These are phyloP conservation scores for Leccinum ochraceum DNA, from an alignment of 768 basidiomycete species.

Conservation along the genomic window DNA sequence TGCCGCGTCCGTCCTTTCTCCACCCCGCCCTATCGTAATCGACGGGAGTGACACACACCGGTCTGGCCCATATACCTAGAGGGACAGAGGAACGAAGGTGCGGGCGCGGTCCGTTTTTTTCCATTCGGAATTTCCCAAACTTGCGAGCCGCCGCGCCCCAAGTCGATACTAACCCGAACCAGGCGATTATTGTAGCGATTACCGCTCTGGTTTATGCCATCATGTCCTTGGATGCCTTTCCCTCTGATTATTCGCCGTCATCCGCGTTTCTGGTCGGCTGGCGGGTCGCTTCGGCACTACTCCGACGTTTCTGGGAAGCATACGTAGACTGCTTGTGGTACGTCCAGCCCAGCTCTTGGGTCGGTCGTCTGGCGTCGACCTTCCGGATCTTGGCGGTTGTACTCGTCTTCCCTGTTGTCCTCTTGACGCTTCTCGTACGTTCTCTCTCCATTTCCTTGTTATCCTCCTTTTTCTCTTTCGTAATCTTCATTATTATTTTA, in stretches of 20 bases:
- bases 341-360: conserved; percentile 66
- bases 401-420: conserved; percentile 47
- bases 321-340: conserved; percentile 67
- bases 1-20: conserved; percentile 15
- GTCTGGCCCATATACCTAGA: conserved; percentile 1
- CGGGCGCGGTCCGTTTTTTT: not conserved
- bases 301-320: conserved; percentile 52
- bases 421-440: conserved; percentile 68
- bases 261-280: conserved; percentile 22
- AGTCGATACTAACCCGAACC: not conserved
- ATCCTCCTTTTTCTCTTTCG: conserved; percentile 9
- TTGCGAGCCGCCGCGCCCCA: not conserved
- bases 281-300: conserved; percentile 26
- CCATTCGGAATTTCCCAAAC: conserved; percentile 3
- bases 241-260: conserved; percentile 12
- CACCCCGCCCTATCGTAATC: conserved; percentile 28
- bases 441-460: conserved; percentile 9
- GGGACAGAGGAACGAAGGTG: conserved; percentile 1
- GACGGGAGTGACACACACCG: conserved; percentile 8
- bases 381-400: conserved; percentile 66
- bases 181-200: not conserved
- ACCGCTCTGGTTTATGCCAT: conserved; percentile 13
- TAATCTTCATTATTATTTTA: conserved; percentile 2
- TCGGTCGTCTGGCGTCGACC: conserved; percentile 59
- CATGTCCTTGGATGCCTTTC: conserved; percentile 7